Percentiles rank a stretch among this genome's conserved stretches.
phyloP scores from a whole-genome alignment of 202 grass and related monocot genomes.

The Thinopyrum obtusiflorum region DNA sequence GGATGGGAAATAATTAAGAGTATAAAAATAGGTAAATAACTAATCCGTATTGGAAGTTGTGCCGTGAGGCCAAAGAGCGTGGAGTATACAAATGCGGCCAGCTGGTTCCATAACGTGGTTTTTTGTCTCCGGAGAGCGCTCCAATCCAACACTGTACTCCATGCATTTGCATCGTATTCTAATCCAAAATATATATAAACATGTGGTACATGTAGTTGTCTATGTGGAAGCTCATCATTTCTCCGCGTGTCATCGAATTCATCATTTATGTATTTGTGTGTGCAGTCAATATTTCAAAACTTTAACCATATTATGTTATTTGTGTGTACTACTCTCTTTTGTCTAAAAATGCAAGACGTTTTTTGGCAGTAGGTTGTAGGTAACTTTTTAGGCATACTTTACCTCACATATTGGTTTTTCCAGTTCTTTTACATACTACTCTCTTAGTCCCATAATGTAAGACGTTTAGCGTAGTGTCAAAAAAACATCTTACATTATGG shows the following conservation, averaged over 20 bases:
- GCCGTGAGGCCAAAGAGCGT: not conserved
- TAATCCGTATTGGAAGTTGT: constrained; percentile 34
- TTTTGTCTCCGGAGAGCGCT: not conserved
- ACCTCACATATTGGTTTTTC: too few species aligned
- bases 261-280: too few species aligned
- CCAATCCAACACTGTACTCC: constrained; percentile 3
- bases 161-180: not conserved
- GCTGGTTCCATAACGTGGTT: not conserved
- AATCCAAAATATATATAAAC: not conserved
- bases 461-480: too few species aligned
- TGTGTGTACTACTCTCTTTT: too few species aligned
- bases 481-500: too few species aligned
- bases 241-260: not conserved
- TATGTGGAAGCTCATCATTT: not conserved
- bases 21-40: not conserved
- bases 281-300: too few species aligned
- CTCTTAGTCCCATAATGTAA: too few species aligned
- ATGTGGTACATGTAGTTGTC: not conserved
- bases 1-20: constrained; percentile 20
- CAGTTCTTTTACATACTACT: too few species aligned
- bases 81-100: not conserved
- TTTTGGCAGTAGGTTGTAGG: too few species aligned
- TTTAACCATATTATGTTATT: too few species aligned
- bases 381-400: too few species aligned
- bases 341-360: too few species aligned